phyloP scores from a whole-genome alignment of 2,329 filamentous ascomycete species.

The Neophaeococcomyces aloes region DNA sequence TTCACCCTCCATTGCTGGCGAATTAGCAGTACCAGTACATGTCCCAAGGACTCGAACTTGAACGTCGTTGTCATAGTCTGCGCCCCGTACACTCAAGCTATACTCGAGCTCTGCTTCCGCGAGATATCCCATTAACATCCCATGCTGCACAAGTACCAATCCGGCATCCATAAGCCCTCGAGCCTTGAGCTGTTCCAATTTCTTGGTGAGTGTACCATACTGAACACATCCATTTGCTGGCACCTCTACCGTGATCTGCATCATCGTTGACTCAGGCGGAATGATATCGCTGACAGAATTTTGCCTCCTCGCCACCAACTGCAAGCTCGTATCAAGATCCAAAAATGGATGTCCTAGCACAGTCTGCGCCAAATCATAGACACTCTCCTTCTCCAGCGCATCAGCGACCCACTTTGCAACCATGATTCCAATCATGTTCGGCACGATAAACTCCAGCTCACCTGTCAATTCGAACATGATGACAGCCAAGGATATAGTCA shows the following conservation, averaged over 20 bases:
- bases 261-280: slow-evolving; percentile 45
- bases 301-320: slow-evolving; percentile 31
- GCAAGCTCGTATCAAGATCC: slow-evolving; percentile 29
- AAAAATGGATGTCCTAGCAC: slow-evolving; percentile 50
- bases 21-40: not conserved
- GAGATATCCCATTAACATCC: slow-evolving; percentile 46
- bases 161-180: slow-evolving; percentile 49
- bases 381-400: slow-evolving; percentile 41
- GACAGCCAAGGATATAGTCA: slow-evolving; percentile 49
- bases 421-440: slow-evolving; percentile 51
- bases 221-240: slow-evolving; percentile 36
- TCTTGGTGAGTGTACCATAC: slow-evolving; percentile 32
- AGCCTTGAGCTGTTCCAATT: slow-evolving; percentile 37
- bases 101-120: slow-evolving; percentile 45
- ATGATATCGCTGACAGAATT: slow-evolving; percentile 38
- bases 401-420: slow-evolving; percentile 51
- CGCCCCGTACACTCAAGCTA: slow-evolving; percentile 31
- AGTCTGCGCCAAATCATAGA: slow-evolving; percentile 51
- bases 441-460: slow-evolving; percentile 47
- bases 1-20: slow-evolving; percentile 43
- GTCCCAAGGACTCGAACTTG: slow-evolving; percentile 31
- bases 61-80: slow-evolving; percentile 11
- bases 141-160: slow-evolving; percentile 40
- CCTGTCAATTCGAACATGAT: slow-evolving; percentile 55
- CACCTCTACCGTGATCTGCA: slow-evolving; percentile 44